phyloP scores from a whole-genome alignment of 106 monocot genomes.

The Amphibolis antarctica region DNA sequence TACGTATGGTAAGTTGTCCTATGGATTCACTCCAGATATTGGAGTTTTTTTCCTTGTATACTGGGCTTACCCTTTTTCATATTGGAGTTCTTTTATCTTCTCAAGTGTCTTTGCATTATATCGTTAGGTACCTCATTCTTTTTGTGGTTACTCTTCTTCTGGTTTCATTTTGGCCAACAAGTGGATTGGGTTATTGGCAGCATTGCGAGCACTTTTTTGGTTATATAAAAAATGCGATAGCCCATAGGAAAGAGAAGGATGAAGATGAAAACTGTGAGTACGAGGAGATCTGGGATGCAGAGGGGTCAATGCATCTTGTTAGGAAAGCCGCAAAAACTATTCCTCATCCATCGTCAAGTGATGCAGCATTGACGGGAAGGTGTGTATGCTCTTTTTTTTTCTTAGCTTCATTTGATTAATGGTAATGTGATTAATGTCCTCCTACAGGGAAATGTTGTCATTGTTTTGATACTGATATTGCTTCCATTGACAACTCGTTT shows the following conservation, averaged over 20 bases:
- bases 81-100: no score
- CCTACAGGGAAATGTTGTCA: background rate
- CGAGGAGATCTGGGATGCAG: conserved; percentile 97
- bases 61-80: no score
- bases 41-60: background rate
- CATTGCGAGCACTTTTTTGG: conserved; percentile 11
- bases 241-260: conserved; percentile 58
- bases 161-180: conserved; percentile 59
- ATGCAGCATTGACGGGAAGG: conserved; percentile 45
- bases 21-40: background rate
- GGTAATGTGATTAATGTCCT: no score
- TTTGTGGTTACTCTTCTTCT: conserved; percentile 61
- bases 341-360: conserved; percentile 15
- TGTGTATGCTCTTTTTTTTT: conserved; percentile 8
- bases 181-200: conserved; percentile 37
- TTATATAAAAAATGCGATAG: conserved; percentile 19
- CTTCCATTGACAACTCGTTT: background rate
- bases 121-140: conserved; percentile 60
- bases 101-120: background rate
- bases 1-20: conserved; percentile 58
- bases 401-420: no score
- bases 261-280: conserved; percentile 82
- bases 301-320: conserved; percentile 91
- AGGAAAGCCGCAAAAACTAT: conserved; percentile 34
- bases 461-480: background rate